A percentile compares a stretch with the other conserved stretches of the same genome.
Conservation (phyloP, 73 alveolate genomes). For the Paramecium sexaurelia region DNA sequence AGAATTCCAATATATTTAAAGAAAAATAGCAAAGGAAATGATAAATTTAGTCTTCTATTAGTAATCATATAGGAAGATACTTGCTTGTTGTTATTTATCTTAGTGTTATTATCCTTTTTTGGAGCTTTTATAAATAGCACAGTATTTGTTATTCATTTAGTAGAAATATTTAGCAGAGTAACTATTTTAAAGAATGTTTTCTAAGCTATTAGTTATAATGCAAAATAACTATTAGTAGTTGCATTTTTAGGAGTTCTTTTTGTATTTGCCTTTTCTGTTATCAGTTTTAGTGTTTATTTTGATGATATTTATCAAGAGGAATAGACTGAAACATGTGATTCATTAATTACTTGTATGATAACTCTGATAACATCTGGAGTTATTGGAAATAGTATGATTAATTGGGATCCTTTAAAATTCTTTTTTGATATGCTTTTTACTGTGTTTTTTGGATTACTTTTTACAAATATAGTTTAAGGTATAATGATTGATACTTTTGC, state of each 20-base stretch:
- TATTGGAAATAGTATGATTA: conserved; percentile 43
- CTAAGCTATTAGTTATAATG: conserved; percentile 55
- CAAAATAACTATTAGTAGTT: conserved; percentile 47
- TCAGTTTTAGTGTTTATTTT: conserved; percentile 14
- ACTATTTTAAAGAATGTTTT: conserved; percentile 20
- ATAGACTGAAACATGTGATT: conserved; percentile 28
- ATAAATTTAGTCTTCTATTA: background rate
- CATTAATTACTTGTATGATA: conserved; percentile 61
- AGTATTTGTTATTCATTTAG: background rate
- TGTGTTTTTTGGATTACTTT: conserved; percentile 50
- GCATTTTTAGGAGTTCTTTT: conserved; percentile 58
- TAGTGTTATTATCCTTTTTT: background rate
- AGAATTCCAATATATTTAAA: background rate
- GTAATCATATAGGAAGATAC: background rate
- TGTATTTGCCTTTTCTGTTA: conserved; percentile 45
- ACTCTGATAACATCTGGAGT: conserved; percentile 61
- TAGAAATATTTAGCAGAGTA: background rate
- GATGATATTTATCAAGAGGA: conserved; percentile 61
- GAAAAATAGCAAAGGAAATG: background rate
- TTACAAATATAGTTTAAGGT: conserved; percentile 59
- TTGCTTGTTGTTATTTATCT: background rate
- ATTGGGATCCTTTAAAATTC: conserved; percentile 62
- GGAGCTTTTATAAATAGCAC: background rate
- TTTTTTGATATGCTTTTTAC: conserved; percentile 48
- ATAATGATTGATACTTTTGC: conserved; percentile 68